Conservation (phyloP, 1,284 basidiomycete species). For the Pholiota adiposa region DNA sequence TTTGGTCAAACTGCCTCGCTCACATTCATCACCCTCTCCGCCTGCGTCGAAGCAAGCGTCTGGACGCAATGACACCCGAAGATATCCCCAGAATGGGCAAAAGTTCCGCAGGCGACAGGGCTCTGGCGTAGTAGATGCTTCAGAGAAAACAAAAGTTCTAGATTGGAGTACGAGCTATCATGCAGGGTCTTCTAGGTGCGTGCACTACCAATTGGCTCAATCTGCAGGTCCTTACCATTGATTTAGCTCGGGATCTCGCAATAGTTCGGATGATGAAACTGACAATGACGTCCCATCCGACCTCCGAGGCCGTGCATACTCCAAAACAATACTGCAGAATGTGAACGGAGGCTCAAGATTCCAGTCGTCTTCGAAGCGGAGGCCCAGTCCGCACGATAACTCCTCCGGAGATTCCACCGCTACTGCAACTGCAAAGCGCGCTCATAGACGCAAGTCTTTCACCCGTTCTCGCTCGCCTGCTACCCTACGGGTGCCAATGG, state of each 20-base stretch:
- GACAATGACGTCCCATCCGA: conserved; percentile 39
- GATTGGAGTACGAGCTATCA: conserved; percentile 88
- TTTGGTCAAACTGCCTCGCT: conserved; percentile 69
- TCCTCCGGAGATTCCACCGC: conserved; percentile 40
- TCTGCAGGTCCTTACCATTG: conserved; percentile 5
- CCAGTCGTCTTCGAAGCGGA: conserved; percentile 28
- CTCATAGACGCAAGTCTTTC: conserved; percentile 41
- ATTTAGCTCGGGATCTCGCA: conserved; percentile 51
- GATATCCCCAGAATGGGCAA: conserved; percentile 37
- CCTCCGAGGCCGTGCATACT: conserved; percentile 44
- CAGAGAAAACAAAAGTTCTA: conserved; percentile 32
- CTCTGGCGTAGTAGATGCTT: conserved; percentile 29
- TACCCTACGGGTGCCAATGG: conserved; percentile 32
- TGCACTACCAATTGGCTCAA: neutral
- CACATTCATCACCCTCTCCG: conserved; percentile 76
- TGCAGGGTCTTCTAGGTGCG: conserved; percentile 76
- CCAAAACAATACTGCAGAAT: conserved; percentile 23
- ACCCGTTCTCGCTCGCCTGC: conserved; percentile 65
- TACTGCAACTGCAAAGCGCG: conserved; percentile 22
- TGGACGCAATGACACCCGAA: conserved; percentile 48
- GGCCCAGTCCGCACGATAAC: conserved; percentile 32
- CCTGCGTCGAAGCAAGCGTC: conserved; percentile 50
- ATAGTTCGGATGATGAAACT: conserved; percentile 53
- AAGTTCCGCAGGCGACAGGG: conserved; percentile 40
- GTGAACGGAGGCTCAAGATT: conserved; percentile 15